These are phyloP conservation scores for Hansenula lynferdii DNA, from an alignment of 1,139 yeast species.

Conservation along the genomic window DNA sequence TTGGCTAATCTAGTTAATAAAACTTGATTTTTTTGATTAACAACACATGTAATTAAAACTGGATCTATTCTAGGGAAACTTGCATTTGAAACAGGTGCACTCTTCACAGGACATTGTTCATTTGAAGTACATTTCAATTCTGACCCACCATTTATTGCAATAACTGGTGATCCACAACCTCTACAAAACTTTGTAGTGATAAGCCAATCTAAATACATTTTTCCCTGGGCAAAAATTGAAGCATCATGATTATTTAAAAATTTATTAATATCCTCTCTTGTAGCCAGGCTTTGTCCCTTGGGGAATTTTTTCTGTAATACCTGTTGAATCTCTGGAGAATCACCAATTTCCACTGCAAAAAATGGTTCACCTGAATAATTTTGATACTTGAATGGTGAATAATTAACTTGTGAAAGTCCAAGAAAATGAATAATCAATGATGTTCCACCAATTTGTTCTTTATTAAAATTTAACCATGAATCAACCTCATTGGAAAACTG, in stretches of 20 bases:
- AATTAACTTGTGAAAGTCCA: slow-evolving; percentile 55
- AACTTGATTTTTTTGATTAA: slow-evolving; percentile 57
- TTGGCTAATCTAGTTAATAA: slow-evolving; percentile 67
- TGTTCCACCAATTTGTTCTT: slow-evolving; percentile 3
- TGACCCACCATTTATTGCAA: slow-evolving; percentile 80
- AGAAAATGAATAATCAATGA: slow-evolving; percentile 37
- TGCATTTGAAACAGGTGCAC: slow-evolving; percentile 44
- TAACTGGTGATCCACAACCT: slow-evolving; percentile 74
- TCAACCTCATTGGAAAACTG: slow-evolving; percentile 13
- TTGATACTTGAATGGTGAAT: slow-evolving; percentile 29
- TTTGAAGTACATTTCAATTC: slow-evolving; percentile 57
- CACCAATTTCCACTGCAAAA: slow-evolving; percentile 69
- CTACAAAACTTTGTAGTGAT: slow-evolving; percentile 73
- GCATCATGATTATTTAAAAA: slow-evolving; percentile 43
- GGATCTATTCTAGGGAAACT: slow-evolving; percentile 92
- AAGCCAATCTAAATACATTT: slow-evolving; percentile 86
- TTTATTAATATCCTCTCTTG: slow-evolving; percentile 26
- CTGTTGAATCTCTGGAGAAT: slow-evolving; percentile 13
- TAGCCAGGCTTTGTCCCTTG: slow-evolving; percentile 9
- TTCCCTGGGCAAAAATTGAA: slow-evolving; percentile 72
- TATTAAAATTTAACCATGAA: slow-evolving; percentile 13
- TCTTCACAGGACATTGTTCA: slow-evolving; percentile 47
- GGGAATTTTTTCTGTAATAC: slow-evolving; percentile 13
- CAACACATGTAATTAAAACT: slow-evolving; percentile 78
- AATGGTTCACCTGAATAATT: slow-evolving; percentile 70